Evolutionary conservation across 1,284 basidiomycete species (phyloP), one percentile per base, ranked within the genome.

Genomic region (Ceratobasidium sp.): DNA sequence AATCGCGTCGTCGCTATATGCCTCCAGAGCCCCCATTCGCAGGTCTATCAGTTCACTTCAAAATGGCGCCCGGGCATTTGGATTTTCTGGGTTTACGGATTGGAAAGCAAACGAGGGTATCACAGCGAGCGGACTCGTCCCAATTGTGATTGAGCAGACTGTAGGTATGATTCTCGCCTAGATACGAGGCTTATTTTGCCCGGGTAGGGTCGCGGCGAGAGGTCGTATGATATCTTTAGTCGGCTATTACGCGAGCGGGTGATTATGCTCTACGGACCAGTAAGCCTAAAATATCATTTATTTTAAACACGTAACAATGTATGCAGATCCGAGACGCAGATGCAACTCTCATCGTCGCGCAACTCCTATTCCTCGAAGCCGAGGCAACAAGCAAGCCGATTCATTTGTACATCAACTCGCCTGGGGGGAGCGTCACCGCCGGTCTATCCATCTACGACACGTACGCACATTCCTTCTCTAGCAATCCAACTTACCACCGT

Each of bases 361-460:
- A 96, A 76, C 82, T 97, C 1, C 86, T 97, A 43, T 97, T 96
- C 78, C 85, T 97, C 60, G 95, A 97, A 81, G 94, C 95, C 0
- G 94, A 96, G 78, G 93, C 96, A 73, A 87, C 93, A 0, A 87
- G 88, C 15, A 93, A 93, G 76, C 95, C 94, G 1, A 96, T 97
- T 69, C 92, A 95, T 75, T 80, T 97, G 22, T 96, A 96, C 79
- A 95, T 96, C 75, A 97, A 96, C 79, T 94, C 93, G 5, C 94
- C 95, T 0, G 94, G 94, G 3, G 95, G 95, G 38, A 93, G 91
- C 75, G 94, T 97, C 45, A 96, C 94, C 0, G 93, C 94, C 43
- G 95, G 94, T 17, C 81, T 97, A 60, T 94, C 94, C 4, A 96
- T 97, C 70, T 97, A 97, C 81, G 95, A 97, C 77, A 96, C 94